These are phyloP conservation scores for Xylariaceae sp. DNA, from an alignment of 2,329 filamentous ascomycete genomes.

Conservation along the genomic window DNA sequence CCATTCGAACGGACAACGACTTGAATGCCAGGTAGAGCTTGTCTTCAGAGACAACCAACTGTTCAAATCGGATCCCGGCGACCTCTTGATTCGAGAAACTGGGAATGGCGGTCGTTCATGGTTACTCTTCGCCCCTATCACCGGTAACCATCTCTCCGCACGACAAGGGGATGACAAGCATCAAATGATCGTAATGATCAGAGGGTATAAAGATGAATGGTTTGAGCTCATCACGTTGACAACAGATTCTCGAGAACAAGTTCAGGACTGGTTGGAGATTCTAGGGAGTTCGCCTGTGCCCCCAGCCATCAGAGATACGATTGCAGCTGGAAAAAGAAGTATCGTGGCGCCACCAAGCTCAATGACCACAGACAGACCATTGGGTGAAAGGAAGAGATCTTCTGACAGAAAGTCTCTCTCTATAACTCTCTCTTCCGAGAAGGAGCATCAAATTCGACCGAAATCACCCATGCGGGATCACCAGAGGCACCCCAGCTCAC, in stretches of 20 bases:
- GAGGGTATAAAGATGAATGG: slow-evolving; percentile 72
- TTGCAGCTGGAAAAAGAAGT: slow-evolving; percentile 23
- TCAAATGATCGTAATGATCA: slow-evolving; percentile 83
- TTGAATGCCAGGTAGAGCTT: slow-evolving; percentile 86
- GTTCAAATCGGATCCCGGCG: slow-evolving; percentile 65
- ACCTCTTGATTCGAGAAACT: slow-evolving; percentile 90
- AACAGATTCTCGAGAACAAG: slow-evolving; percentile 71
- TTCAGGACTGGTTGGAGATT: slow-evolving; percentile 83
- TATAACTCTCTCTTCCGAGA: slow-evolving; percentile 17
- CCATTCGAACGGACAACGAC: slow-evolving; percentile 84
- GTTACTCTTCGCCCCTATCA: slow-evolving; percentile 89
- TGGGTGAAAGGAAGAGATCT: slow-evolving; percentile 35
- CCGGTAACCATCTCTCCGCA: slow-evolving; percentile 69
- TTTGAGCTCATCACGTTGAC: slow-evolving; percentile 76
- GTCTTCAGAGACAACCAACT: slow-evolving; percentile 76
- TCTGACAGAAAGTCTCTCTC: slow-evolving; percentile 16
- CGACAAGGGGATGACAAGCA: slow-evolving; percentile 66
- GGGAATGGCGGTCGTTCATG: slow-evolving; percentile 68
- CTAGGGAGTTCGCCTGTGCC: slow-evolving; percentile 54
- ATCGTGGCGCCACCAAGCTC: slow-evolving; percentile 22
- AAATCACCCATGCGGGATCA: slow-evolving; percentile 36
- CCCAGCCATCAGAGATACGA: slow-evolving; percentile 37
- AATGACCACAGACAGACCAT: slow-evolving; percentile 32
- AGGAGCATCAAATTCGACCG: slow-evolving; percentile 24
- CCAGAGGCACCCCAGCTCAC: slow-evolving; percentile 26